Conservation (phyloP, 169 alveolate species). For the Plasmodium knowlesi region DNA sequence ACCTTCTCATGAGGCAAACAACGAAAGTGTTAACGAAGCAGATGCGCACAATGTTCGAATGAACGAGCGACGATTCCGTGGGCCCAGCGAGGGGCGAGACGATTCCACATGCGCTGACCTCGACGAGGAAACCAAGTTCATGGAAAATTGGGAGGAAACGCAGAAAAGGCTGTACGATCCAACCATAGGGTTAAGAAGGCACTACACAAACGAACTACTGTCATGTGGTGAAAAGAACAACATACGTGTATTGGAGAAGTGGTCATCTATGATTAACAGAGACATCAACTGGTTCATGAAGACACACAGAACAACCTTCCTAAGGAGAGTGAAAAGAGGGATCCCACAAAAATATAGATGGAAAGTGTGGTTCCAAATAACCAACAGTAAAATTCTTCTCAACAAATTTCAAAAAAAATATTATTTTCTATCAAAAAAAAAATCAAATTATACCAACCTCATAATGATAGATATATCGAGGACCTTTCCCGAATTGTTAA, state of each 20-base stretch:
- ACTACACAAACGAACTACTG: constrained; percentile 59
- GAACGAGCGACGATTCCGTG: background rate
- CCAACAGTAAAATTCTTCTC: constrained; percentile 16
- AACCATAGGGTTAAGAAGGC: constrained; percentile 54
- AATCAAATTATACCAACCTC: constrained; percentile 70
- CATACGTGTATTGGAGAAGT: constrained; percentile 61
- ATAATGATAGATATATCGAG: constrained; percentile 80
- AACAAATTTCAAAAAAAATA: constrained; percentile 67
- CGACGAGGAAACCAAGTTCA: constrained; percentile 32
- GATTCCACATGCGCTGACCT: background rate
- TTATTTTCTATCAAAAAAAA: constrained; percentile 57
- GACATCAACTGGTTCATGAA: constrained; percentile 77
- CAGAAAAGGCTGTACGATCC: constrained; percentile 54
- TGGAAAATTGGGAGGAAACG: constrained; percentile 57
- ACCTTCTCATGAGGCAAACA: background rate
- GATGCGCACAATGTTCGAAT: background rate
- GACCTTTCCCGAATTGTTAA: constrained; percentile 80
- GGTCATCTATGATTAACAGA: constrained; percentile 79
- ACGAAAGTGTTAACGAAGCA: background rate
- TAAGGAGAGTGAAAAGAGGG: constrained; percentile 81
- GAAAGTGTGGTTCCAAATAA: constrained; percentile 78
- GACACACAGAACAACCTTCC: constrained; percentile 75
- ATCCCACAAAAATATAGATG: constrained; percentile 82
- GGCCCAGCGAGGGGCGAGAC: background rate
- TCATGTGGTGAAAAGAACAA: constrained; percentile 74